These are phyloP conservation scores for Rhynchospora tenuis DNA, from an alignment of 176 grass and related monocot species.

Conservation along the genomic window DNA sequence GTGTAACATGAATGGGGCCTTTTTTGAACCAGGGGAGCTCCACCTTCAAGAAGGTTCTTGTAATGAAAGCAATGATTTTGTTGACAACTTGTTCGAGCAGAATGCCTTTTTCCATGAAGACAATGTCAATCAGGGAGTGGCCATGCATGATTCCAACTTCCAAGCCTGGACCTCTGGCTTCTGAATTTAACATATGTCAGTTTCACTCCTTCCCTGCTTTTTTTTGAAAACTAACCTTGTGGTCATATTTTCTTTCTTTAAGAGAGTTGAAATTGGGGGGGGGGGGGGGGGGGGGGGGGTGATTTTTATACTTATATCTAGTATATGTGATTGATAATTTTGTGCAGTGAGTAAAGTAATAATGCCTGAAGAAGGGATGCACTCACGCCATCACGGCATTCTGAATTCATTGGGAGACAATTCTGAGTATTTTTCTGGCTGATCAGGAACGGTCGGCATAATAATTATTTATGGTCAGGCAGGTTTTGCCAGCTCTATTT, in stretches of 20 bases:
- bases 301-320: not conserved
- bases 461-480: not conserved
- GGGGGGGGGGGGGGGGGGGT: too few relatives aligned
- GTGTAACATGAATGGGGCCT: not conserved
- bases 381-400: not conserved
- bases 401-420: too few relatives aligned
- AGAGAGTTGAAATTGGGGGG: too few relatives aligned
- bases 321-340: not conserved
- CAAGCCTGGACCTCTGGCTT: not conserved
- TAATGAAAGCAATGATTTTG: slow-evolving; percentile 5
- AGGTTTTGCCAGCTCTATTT: not conserved
- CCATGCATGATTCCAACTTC: not conserved
- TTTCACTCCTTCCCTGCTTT: not conserved
- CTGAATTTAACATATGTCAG: not conserved
- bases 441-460: too few relatives aligned
- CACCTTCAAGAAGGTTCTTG: not conserved
- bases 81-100: not conserved
- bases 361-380: not conserved
- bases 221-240: not conserved
- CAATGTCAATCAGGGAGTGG: not conserved
- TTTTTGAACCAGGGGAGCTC: not conserved
- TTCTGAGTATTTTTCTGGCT: too few relatives aligned
- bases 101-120: not conserved
- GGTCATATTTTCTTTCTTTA: not conserved
- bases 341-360: not conserved